A percentile compares a stretch with the other conserved stretches of the same genome.
Evolutionary conservation across 2,329 filamentous ascomycete species (phyloP).

Genomic region (Penicillium occitanis): DNA sequence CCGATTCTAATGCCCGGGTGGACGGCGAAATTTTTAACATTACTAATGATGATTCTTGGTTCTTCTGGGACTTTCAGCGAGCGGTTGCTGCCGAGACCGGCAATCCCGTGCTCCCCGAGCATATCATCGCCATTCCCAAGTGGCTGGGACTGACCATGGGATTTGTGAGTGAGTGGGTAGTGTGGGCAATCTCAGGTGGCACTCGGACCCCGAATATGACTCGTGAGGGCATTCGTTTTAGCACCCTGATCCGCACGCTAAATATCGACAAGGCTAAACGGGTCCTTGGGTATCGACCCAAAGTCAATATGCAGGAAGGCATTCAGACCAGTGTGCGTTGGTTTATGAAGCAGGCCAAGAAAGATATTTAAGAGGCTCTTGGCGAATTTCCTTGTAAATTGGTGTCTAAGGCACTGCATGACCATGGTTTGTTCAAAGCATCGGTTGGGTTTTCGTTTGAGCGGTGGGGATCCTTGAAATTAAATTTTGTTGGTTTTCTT

Average conservation of each 20-base stretch:
- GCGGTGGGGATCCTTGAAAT: too few species aligned
- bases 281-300: slow-evolving; percentile 46
- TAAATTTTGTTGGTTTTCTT: too few species aligned
- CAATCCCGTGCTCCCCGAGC: slow-evolving; percentile 41
- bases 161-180: slow-evolving; percentile 29
- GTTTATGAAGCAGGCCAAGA: slow-evolving; percentile 22
- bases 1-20: slow-evolving; percentile 66
- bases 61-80: slow-evolving; percentile 86
- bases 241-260: slow-evolving; percentile 50
- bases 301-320: slow-evolving; percentile 48
- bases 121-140: slow-evolving; percentile 42
- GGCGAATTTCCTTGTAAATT: neutral
- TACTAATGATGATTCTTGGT: slow-evolving; percentile 82
- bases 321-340: slow-evolving; percentile 45
- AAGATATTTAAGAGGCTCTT: neutral
- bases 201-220: slow-evolving; percentile 49
- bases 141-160: slow-evolving; percentile 37
- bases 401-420: too few species aligned
- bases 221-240: slow-evolving; percentile 47
- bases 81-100: slow-evolving; percentile 65
- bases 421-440: too few species aligned
- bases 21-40: slow-evolving; percentile 88
- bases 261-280: slow-evolving; percentile 49
- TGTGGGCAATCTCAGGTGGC: slow-evolving; percentile 38
- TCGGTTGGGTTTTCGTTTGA: too few species aligned